These are phyloP conservation scores for Tricholoma sp. DNA, from an alignment of 768 basidiomycete species.

Conservation along the genomic window DNA sequence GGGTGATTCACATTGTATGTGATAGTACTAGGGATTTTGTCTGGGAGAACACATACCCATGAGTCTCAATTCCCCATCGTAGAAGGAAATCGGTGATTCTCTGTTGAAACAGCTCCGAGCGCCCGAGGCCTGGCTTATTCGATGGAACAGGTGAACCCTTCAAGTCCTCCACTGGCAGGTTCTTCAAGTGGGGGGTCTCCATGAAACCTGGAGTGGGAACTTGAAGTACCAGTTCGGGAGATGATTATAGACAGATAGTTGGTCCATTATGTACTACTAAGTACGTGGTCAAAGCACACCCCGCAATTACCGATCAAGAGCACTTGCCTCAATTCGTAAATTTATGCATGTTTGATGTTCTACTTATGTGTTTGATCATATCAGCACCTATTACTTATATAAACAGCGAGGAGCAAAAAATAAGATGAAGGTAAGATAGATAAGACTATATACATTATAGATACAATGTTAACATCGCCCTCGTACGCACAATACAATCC, in stretches of 20 bases:
- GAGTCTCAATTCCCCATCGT: conserved; percentile 29
- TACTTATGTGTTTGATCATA: no score
- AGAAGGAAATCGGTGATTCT: conserved; percentile 18
- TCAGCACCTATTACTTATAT: not conserved
- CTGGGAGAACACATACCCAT: conserved; percentile 20
- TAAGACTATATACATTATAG: not conserved
- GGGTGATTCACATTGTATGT: not conserved
- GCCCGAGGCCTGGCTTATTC: not conserved
- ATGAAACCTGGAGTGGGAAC: not conserved
- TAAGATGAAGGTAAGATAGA: not conserved
- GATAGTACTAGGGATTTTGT: not conserved
- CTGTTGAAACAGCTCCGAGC: not conserved
- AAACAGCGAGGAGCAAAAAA: not conserved
- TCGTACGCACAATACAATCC: not conserved
- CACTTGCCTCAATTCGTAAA: no score
- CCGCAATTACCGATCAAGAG: no score
- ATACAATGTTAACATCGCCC: not conserved
- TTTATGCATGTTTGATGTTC: no score
- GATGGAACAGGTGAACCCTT: not conserved
- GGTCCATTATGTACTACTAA: no score
- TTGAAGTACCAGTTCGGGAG: not conserved
- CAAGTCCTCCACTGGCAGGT: not conserved
- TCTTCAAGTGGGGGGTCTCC: not conserved
- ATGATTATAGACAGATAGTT: no score
- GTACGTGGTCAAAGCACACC: no score